Conservation (phyloP, 192 early-diverging fungal species). For the Podila clonocystis region DNA sequence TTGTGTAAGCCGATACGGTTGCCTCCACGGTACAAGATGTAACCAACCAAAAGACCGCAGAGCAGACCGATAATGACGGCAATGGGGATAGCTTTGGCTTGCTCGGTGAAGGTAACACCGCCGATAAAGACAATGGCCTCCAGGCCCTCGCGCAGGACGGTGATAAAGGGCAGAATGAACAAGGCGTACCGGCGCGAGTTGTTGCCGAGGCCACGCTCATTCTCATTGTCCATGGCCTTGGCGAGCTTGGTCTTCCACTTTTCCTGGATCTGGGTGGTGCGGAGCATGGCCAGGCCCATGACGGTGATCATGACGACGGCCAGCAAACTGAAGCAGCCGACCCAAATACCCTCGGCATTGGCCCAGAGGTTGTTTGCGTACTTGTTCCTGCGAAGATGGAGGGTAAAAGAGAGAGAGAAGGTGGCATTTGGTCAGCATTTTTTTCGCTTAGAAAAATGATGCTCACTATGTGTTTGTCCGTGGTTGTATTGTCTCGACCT, state of each 20-base stretch:
- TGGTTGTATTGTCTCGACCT: neutral
- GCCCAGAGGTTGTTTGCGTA: slow-evolving; percentile 25
- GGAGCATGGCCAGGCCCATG: slow-evolving; percentile 90
- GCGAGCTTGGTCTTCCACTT: slow-evolving; percentile 80
- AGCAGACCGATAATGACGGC: slow-evolving; percentile 79
- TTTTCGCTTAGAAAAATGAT: too few relatives aligned
- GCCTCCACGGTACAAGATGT: slow-evolving; percentile 76
- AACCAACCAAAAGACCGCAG: slow-evolving; percentile 75
- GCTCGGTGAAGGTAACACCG: slow-evolving; percentile 78
- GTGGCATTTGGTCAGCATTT: neutral
- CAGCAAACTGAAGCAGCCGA: slow-evolving; percentile 73
- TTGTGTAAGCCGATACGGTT: slow-evolving; percentile 73
- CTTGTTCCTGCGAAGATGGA: slow-evolving; percentile 23
- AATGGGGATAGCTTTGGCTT: slow-evolving; percentile 78
- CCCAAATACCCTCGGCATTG: slow-evolving; percentile 70
- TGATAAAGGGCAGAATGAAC: slow-evolving; percentile 83
- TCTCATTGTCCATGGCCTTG: slow-evolving; percentile 57
- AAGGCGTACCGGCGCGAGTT: slow-evolving; percentile 67
- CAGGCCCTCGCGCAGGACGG: slow-evolving; percentile 85
- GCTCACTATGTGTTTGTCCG: neutral
- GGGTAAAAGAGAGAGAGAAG: neutral
- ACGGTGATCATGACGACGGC: slow-evolving; percentile 79
- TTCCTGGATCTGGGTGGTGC: slow-evolving; percentile 72
- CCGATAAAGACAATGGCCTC: slow-evolving; percentile 91
- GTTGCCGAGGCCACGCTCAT: slow-evolving; percentile 35